phyloP scores from a whole-genome alignment of 257 asterid genomes.

The Solanum lycopersicoides region DNA sequence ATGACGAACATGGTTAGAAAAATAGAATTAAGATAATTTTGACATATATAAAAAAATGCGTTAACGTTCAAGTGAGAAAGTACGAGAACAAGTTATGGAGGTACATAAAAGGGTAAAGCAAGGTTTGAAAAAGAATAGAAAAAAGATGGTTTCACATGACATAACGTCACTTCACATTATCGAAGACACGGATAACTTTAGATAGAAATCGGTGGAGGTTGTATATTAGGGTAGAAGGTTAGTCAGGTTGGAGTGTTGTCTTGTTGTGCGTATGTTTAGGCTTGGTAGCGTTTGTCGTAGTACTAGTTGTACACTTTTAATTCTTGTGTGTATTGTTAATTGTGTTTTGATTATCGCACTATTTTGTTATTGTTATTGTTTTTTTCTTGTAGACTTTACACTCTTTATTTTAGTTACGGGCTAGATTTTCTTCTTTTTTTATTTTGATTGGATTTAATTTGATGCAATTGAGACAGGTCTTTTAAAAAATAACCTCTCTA shows the following conservation, averaged over 20 bases:
- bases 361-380: too few species aligned
- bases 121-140: background rate
- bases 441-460: too few species aligned
- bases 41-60: rapidly evolving
- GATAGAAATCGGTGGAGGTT: rapidly evolving
- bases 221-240: background rate
- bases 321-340: background rate
- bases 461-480: too few species aligned
- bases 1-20: too few species aligned
- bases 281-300: background rate
- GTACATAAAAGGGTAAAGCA: background rate
- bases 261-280: background rate
- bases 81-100: background rate
- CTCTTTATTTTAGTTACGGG: too few species aligned
- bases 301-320: background rate
- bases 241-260: background rate
- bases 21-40: too few species aligned
- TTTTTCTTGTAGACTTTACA: too few species aligned
- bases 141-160: rapidly evolving
- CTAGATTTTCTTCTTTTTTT: too few species aligned
- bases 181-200: background rate
- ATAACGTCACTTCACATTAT: too few species aligned
- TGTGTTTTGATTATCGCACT: background rate
- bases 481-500: too few species aligned
- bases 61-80: rapidly evolving